Evolutionary conservation across 2,329 filamentous ascomycete species (phyloP).

Genomic region (Cordyceps cicadae): DNA sequence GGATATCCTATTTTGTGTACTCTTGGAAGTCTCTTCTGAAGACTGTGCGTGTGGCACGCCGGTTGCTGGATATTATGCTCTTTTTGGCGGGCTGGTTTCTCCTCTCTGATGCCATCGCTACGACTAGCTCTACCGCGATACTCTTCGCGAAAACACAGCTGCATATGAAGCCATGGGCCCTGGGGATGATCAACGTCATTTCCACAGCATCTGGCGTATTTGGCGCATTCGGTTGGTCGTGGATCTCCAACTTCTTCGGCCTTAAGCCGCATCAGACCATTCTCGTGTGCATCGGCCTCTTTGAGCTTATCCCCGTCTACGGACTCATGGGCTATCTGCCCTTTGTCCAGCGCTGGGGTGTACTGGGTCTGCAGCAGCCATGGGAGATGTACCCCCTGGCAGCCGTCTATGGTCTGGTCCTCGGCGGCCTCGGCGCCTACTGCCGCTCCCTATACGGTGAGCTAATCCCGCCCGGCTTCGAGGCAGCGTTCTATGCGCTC

Average conservation of each 20-base stretch:
- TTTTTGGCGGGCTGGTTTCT: constrained; percentile 91
- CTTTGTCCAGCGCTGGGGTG: constrained; percentile 63
- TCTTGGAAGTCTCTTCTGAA: constrained; percentile 82
- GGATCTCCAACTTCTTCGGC: constrained; percentile 59
- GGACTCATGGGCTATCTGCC: constrained; percentile 83
- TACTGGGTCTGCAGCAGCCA: constrained; percentile 78
- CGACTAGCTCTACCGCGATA: constrained; percentile 87
- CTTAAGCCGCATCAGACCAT: constrained; percentile 81
- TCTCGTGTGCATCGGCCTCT: constrained; percentile 79
- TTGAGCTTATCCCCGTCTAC: constrained; percentile 89
- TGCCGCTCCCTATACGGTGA: constrained; percentile 89
- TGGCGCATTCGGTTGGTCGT: constrained; percentile 85
- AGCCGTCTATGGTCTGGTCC: constrained; percentile 83
- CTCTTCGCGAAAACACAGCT: constrained; percentile 92
- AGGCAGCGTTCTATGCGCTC: constrained; percentile 91
- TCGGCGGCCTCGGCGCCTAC: constrained; percentile 87
- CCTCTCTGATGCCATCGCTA: constrained; percentile 87
- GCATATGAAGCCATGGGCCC: constrained; percentile 76
- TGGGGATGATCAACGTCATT: constrained; percentile 91
- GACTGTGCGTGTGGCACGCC: constrained; percentile 67
- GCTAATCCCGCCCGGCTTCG: constrained; percentile 85
- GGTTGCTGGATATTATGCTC: constrained; percentile 63
- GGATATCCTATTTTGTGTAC: constrained; percentile 66
- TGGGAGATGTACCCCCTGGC: constrained; percentile 97
- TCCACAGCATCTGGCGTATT: constrained; percentile 75